Evolutionary conservation across 345 rosid species (phyloP).

Genomic region (Syzygium aqueum): DNA sequence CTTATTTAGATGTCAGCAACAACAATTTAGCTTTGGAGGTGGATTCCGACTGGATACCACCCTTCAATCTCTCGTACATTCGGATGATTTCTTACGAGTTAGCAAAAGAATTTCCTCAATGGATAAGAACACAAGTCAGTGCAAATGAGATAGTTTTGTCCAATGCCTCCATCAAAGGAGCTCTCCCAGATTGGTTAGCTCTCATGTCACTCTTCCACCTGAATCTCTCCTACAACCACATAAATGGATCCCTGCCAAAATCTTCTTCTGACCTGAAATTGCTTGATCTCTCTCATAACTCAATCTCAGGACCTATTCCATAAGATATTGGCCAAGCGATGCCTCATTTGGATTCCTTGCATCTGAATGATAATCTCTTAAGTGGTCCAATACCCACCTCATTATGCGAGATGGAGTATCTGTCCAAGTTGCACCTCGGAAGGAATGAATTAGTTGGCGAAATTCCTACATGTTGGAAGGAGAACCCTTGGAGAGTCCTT

Average conservation of each 20-base stretch:
- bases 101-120: neutral
- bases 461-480: neutral
- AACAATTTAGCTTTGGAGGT: neutral
- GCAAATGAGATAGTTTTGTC: neutral
- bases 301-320: neutral
- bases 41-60: neutral
- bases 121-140: neutral
- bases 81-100: neutral
- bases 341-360: rapidly evolving
- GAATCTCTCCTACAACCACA: neutral
- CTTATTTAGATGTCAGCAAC: neutral
- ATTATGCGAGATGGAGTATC: neutral
- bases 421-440: rapidly evolving
- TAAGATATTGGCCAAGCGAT: neutral
- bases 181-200: neutral
- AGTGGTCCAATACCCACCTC: neutral
- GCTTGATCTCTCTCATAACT: neutral
- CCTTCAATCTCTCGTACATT: rapidly evolving
- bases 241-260: no score
- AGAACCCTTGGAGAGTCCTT: neutral
- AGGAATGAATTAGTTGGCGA: neutral
- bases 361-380: neutral
- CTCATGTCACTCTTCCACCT: rapidly evolving
- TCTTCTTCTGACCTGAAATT: rapidly evolving
- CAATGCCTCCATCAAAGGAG: neutral